A percentile compares a stretch with the other conserved stretches of the same genome.
These are phyloP conservation scores for Yamadazyma songkhlaensis DNA, from an alignment of 1,139 yeast genomes.

Conservation along the genomic window DNA sequence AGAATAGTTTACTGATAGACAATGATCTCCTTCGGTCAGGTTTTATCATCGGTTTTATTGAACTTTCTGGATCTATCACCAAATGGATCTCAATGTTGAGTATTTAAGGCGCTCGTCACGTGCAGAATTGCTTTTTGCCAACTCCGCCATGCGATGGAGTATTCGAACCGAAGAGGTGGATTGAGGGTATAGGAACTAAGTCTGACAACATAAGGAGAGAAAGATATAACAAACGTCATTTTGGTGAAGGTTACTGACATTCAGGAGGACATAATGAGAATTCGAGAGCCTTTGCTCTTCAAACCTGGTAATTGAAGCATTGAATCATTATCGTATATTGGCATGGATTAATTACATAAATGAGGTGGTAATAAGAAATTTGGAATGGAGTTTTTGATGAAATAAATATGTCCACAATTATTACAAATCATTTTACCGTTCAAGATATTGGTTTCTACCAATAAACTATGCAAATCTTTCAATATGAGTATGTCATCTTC, in stretches of 20 bases:
- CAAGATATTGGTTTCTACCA: constrained; percentile 79
- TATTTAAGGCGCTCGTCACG: too few species aligned
- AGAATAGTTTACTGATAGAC: constrained; percentile 12
- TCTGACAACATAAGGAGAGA: too few species aligned
- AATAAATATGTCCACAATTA: constrained; percentile 82
- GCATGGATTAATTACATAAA: constrained; percentile 24
- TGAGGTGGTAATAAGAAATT: constrained; percentile 95
- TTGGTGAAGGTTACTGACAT: too few species aligned
- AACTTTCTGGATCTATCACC: constrained; percentile 1
- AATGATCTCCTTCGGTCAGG: constrained; percentile 12
- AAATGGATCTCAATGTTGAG: not conserved
- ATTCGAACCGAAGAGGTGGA: not conserved
- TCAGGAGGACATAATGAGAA: too few species aligned
- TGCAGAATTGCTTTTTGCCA: not conserved
- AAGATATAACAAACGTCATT: too few species aligned
- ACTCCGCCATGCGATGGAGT: not conserved
- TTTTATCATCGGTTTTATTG: constrained; percentile 12
- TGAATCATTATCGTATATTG: too few species aligned
- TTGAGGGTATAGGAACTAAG: too few species aligned
- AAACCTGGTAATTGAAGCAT: too few species aligned
- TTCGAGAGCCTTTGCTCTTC: too few species aligned
- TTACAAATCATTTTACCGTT: constrained; percentile 90
- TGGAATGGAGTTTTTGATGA: constrained; percentile 90
- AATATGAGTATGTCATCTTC: constrained; percentile 63
- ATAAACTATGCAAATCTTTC: constrained; percentile 70